phyloP scores from a whole-genome alignment of 2,329 filamentous ascomycete species.

The Claviceps purpurea region DNA sequence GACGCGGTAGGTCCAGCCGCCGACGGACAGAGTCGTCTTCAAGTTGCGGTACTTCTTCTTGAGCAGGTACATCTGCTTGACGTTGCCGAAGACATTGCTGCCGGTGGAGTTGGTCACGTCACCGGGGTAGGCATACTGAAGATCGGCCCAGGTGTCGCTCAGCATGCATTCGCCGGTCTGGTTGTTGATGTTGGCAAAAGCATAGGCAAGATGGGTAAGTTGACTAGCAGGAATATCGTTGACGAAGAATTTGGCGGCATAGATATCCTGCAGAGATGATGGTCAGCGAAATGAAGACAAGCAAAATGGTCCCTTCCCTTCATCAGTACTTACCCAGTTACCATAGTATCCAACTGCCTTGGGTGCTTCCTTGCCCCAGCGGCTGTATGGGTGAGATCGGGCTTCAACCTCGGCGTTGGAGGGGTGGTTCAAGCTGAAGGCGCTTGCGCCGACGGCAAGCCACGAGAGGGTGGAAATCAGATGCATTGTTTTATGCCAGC shows the following conservation, averaged over 20 bases:
- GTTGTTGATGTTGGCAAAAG: constrained; percentile 33
- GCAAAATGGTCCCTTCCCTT: too few relatives aligned
- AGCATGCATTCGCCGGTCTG: constrained; percentile 8
- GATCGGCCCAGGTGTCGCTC: constrained; percentile 28
- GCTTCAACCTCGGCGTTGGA: not conserved
- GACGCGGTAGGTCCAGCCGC: constrained; percentile 63
- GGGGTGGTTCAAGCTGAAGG: not conserved
- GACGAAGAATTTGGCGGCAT: constrained; percentile 58
- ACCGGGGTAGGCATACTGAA: constrained; percentile 52
- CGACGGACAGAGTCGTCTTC: constrained; percentile 66
- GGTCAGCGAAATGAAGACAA: not conserved
- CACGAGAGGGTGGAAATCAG: not conserved
- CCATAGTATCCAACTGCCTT: not conserved
- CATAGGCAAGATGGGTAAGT: constrained; percentile 61
- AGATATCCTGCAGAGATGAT: constrained; percentile 40
- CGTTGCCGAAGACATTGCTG: constrained; percentile 60
- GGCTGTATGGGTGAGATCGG: not conserved
- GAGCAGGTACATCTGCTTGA: constrained; percentile 63
- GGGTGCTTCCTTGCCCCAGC: not conserved
- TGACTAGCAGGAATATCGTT: constrained; percentile 52
- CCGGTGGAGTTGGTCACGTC: constrained; percentile 41
- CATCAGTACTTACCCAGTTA: not conserved
- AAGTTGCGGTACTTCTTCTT: constrained; percentile 66
- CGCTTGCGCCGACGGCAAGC: not conserved
- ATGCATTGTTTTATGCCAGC: not conserved